A percentile compares a stretch with the other conserved stretches of the same genome.
phyloP scores from a whole-genome alignment of 352 stramenopile genomes.

The Pythium chondricola region DNA sequence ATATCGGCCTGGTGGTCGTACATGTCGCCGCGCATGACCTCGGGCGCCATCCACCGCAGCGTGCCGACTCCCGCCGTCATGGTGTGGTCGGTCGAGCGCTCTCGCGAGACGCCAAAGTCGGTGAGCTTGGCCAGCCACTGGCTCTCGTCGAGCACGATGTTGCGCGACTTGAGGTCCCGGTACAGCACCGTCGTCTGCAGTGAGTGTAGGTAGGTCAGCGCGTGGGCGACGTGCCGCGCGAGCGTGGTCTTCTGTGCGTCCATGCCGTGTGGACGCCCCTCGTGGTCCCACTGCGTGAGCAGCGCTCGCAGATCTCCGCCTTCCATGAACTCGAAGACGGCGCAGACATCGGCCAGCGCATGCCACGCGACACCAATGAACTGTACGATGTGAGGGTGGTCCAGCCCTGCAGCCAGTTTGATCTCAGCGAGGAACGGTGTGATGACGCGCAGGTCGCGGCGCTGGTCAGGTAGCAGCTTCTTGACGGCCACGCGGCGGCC shows the following conservation, averaged over 20 bases:
- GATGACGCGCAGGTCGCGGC: slow-evolving; percentile 7
- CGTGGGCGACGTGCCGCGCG: slow-evolving; percentile 19
- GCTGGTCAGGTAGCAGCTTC: slow-evolving; percentile 6
- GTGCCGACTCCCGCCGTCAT: slow-evolving; percentile 17
- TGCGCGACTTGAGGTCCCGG: slow-evolving; percentile 20
- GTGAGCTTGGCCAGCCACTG: slow-evolving; percentile 25
- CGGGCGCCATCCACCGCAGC: slow-evolving; percentile 18
- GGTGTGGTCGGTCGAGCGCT: slow-evolving; percentile 17
- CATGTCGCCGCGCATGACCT: slow-evolving; percentile 18
- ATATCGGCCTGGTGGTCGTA: slow-evolving; percentile 21
- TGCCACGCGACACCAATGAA: slow-evolving; percentile 25
- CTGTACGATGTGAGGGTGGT: slow-evolving; percentile 19
- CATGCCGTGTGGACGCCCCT: slow-evolving; percentile 4
- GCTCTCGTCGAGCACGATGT: slow-evolving; percentile 19
- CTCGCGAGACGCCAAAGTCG: slow-evolving; percentile 29
- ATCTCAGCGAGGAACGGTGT: slow-evolving; percentile 19
- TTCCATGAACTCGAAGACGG: slow-evolving; percentile 26
- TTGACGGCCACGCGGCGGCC: slow-evolving; percentile 16
- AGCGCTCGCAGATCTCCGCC: slow-evolving; percentile 19
- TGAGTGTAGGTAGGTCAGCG: slow-evolving; percentile 29
- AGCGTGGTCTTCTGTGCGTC: slow-evolving; percentile 20
- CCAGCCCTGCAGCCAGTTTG: slow-evolving; percentile 15
- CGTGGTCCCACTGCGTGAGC: slow-evolving; percentile 8
- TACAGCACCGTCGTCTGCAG: slow-evolving; percentile 16
- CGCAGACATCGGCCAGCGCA: slow-evolving; percentile 16